Base-by-base conservation (phyloP, 1,139 yeast species). In the Entelexis sorbosivorans region DNA sequence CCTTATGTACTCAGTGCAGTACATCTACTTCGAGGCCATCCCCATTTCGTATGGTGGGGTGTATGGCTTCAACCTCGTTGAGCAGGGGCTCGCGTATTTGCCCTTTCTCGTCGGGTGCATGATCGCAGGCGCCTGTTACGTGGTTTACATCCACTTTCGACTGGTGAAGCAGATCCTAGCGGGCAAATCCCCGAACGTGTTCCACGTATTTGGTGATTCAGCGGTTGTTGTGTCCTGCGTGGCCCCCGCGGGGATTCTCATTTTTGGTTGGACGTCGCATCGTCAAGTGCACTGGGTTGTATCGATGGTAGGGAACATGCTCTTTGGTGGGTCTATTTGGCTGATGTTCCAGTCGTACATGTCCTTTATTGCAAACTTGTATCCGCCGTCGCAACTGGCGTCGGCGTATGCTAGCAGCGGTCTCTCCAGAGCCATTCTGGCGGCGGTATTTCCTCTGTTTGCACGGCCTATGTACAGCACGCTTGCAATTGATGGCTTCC, bases 281-380 rank as follows among this genome's bases (percentile, higher is more conserved):
- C 58, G 60, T 1, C 57, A 63, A 1, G 78, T 83, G 32, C 93
- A 84, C 65, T 86, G 93, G 93, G 80, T 83, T 70, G 82, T 79
- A 11, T 88, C 95, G 14, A 72, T 81, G 40, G 77, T 83, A 29
- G 80, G 91, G 0, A 88, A 87, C 56, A 73, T 79, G 39, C 82
- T 88, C 36, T 83, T 84, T 63, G 89, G 91, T 0, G 79, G 81
- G 62, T 86, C 91, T 2, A 71, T 82, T 55, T 76, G 83, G 56
- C 69, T 82, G 61, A 76, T 85, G 49, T 86, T 86, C 73, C 84
- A 85, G 65, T 71, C 85, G 14, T 77, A 80, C 42, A 73, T 86
- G 63, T 74, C 80, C 51, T 86, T 85, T 65, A 79, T 85, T 64
- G 74, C 87, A 38, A 73, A 79, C 72, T 67, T 85, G 7, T 87